phyloP scores from a whole-genome alignment of 2,329 filamentous ascomycete species.

The Rutstroemia sp. region DNA sequence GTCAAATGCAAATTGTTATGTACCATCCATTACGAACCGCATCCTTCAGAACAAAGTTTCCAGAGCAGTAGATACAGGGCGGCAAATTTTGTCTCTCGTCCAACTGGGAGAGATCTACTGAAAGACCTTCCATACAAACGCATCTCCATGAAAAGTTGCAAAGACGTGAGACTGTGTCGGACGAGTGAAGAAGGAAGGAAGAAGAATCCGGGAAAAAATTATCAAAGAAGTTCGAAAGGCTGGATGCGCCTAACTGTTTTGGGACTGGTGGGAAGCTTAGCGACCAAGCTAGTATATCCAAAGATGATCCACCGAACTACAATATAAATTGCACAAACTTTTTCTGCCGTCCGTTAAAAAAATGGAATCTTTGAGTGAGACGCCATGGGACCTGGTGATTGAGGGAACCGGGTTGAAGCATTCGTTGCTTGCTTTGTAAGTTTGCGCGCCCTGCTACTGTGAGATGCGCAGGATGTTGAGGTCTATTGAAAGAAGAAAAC shows the following conservation, averaged over 20 bases:
- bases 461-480: not conserved
- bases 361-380: slow-evolving; percentile 71
- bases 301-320: slow-evolving; percentile 4
- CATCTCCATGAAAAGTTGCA: slow-evolving; percentile 29
- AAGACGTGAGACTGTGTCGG: slow-evolving; percentile 33
- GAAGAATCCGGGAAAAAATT: slow-evolving; percentile 12
- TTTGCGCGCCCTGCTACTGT: slow-evolving; percentile 11
- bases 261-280: not conserved
- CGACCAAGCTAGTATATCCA: slow-evolving; percentile 2
- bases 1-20: slow-evolving; percentile 32
- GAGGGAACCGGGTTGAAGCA: slow-evolving; percentile 71
- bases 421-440: slow-evolving; percentile 71
- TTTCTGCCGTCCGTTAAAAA: slow-evolving; percentile 11
- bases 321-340: slow-evolving; percentile 11
- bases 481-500: slow-evolving; percentile 36
- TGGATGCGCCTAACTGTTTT: slow-evolving; percentile 5
- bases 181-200: slow-evolving; percentile 33
- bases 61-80: slow-evolving; percentile 85
- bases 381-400: slow-evolving; percentile 73
- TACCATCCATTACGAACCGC: slow-evolving; percentile 79
- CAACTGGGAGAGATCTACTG: slow-evolving; percentile 47
- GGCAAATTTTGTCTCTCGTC: slow-evolving; percentile 58
- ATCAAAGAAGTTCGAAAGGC: slow-evolving; percentile 10
- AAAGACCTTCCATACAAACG: slow-evolving; percentile 37
- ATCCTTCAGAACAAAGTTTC: slow-evolving; percentile 66